phyloP scores from a whole-genome alignment of 768 basidiomycete genomes.

The Kwoniella mangroviensis region DNA sequence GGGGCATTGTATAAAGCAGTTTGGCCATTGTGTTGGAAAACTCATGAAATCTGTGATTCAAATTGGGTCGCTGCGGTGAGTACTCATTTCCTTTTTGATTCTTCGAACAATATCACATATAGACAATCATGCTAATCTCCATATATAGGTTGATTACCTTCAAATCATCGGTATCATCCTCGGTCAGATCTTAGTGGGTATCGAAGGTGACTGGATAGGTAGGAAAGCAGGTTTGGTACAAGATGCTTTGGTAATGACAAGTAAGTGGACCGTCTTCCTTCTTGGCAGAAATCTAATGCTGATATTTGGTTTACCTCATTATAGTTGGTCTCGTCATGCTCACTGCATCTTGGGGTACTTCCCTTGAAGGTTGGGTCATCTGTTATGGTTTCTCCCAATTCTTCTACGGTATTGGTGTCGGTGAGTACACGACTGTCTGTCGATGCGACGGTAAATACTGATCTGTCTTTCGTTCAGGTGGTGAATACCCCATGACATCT shows the following conservation, averaged over 20 bases:
- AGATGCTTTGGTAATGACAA: conserved; percentile 59
- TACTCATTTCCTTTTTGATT: conserved; percentile 9
- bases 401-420: conserved; percentile 59
- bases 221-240: conserved; percentile 58
- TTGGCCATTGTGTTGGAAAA: conserved; percentile 58
- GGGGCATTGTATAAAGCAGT: conserved; percentile 55
- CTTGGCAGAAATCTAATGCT: not conserved
- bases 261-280: conserved; percentile 22
- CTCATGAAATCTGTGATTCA: conserved; percentile 49
- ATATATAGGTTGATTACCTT: conserved; percentile 44
- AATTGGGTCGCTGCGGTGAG: conserved; percentile 58
- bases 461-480: conserved; percentile 22
- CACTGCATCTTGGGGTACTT: conserved; percentile 59
- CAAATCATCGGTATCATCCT: conserved; percentile 60
- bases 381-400: conserved; percentile 58
- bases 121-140: too few species aligned
- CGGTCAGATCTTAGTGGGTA: conserved; percentile 57
- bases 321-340: conserved; percentile 59
- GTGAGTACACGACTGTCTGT: conserved; percentile 24
- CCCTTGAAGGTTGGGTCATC: conserved; percentile 60
- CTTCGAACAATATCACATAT: too few species aligned
- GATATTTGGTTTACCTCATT: conserved; percentile 1
- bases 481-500: conserved; percentile 60
- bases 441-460: not conserved
- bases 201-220: conserved; percentile 60